A percentile compares a stretch with the other conserved stretches of the same genome.
phyloP scores from a whole-genome alignment of 2,329 filamentous ascomycete genomes.

The Stemphylium vesicarium region DNA sequence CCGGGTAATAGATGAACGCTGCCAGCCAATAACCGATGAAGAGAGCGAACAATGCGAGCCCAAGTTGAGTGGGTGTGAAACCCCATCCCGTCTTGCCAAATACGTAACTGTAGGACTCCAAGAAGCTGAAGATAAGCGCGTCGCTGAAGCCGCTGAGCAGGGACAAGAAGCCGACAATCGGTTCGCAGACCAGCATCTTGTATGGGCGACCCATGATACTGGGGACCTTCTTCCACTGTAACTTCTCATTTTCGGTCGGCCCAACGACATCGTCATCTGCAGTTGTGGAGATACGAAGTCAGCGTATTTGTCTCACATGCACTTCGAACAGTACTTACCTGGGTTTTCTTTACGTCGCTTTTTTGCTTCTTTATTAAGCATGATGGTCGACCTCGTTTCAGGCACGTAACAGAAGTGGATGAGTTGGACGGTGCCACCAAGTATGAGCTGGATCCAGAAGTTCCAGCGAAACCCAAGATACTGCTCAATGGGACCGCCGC shows the following conservation, averaged over 20 bases:
- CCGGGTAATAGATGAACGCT: slow-evolving; percentile 64
- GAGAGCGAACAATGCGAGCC: slow-evolving; percentile 64
- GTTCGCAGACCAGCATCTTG: slow-evolving; percentile 74
- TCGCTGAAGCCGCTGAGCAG: slow-evolving; percentile 76
- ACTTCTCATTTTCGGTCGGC: slow-evolving; percentile 64
- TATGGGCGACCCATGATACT: slow-evolving; percentile 70
- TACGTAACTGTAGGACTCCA: slow-evolving; percentile 72
- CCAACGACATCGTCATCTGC: slow-evolving; percentile 67
- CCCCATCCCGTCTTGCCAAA: slow-evolving; percentile 65
- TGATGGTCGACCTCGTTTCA: slow-evolving; percentile 75
- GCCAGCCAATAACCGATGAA: slow-evolving; percentile 69
- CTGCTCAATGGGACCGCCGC: slow-evolving; percentile 74
- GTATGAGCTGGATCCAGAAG: slow-evolving; percentile 85
- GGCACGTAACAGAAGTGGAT: slow-evolving; percentile 73
- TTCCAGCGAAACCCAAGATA: slow-evolving; percentile 75
- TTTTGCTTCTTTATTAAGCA: slow-evolving; percentile 79
- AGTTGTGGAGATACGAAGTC: no score
- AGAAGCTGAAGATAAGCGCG: slow-evolving; percentile 79
- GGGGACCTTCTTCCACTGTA: slow-evolving; percentile 39
- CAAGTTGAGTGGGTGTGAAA: slow-evolving; percentile 64
- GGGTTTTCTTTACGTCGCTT: slow-evolving; percentile 65
- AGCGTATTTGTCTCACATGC: no score
- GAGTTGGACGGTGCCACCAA: slow-evolving; percentile 71
- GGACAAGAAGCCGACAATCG: slow-evolving; percentile 73
- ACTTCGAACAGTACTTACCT: no score